These are phyloP conservation scores for Zoysia pacifica DNA, from an alignment of 176 grass and related monocot species.

Conservation along the genomic window DNA sequence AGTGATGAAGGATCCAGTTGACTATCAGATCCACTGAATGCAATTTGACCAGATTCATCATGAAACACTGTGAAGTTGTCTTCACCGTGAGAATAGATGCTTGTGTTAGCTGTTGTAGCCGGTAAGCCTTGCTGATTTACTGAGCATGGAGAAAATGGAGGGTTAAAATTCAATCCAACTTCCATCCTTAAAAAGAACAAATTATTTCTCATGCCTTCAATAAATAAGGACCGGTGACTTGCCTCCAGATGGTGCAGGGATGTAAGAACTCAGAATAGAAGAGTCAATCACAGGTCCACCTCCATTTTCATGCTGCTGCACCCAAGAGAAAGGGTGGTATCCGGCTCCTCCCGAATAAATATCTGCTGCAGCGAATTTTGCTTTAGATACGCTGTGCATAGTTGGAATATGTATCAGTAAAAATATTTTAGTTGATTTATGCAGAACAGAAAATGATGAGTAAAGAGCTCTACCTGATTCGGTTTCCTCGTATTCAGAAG, in stretches of 20 bases:
- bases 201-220: constrained; percentile 30
- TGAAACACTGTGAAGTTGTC: constrained; percentile 49
- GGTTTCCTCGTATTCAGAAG: constrained; percentile 85
- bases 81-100: constrained; percentile 52
- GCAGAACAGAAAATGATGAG: constrained; percentile 51
- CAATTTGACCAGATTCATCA: constrained; percentile 41
- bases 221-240: constrained; percentile 24
- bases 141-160: constrained; percentile 41
- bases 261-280: constrained; percentile 35
- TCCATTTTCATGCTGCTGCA: constrained; percentile 86
- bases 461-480: constrained; percentile 81
- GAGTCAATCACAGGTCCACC: constrained; percentile 64
- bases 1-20: constrained; percentile 59
- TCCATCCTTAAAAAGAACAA: constrained; percentile 10
- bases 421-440: constrained; percentile 66
- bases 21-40: constrained; percentile 53
- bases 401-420: constrained; percentile 98
- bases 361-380: constrained; percentile 96
- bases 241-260: constrained; percentile 47
- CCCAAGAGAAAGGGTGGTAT: constrained; percentile 94
- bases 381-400: constrained; percentile 99
- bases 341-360: constrained; percentile 78
- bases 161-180: constrained; percentile 32
- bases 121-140: constrained; percentile 53
- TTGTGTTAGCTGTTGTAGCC: constrained; percentile 43